Base-by-base conservation (phyloP, 2,329 filamentous ascomycete genomes). In the Scorias spongiosa region DNA sequence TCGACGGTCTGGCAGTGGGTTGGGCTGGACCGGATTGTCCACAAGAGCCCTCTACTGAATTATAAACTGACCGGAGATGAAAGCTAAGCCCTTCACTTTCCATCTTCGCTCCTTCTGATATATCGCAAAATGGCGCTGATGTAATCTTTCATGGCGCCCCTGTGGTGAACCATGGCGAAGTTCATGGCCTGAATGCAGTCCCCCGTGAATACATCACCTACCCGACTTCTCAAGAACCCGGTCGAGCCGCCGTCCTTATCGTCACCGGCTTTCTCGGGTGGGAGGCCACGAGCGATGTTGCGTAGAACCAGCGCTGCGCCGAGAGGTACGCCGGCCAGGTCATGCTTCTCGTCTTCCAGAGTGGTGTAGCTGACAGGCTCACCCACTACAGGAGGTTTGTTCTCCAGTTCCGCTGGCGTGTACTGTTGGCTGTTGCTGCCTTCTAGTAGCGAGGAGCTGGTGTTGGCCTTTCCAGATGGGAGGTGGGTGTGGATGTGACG, bases 321-420 rank as follows among this genome's bases (percentile, higher is more conserved):
- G 6, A 89, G 69, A n/a, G 84, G 82, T 30, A 89, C 79, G 5
- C 84, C 84, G 1, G 80, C 81, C 2, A 84, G 80, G 55, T 86
- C 68, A 26, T 57, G 58, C 4, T 59, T 57, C 50, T 74, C 70
- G 48, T 74, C 70, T 11, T 63, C 61, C 1, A 63, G 59, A n/a
- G 69, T 70, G 42, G 68, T 67, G 50, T 65, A 62, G 51, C 63
- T 66, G 29, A 49, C 49, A n/a, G 44, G 42, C 15, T 53, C 50
- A 26, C 41, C 42, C 17, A 36, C 6, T 43, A 39, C 15, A 43
- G 26, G 40, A 28, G 20, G 40, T 30, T 58, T 54, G 49, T 61
- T 57, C 38, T 62, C 15, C 10, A 41, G 41, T 53, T 17, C 54
- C 10, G 40, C 17, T 32, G 42, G 30, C 29, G 28, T 45, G 29